A percentile compares a stretch with the other conserved stretches of the same genome.
phyloP scores from a whole-genome alignment of 2,329 filamentous ascomycete species.

The Colletotrichum liaoningense region DNA sequence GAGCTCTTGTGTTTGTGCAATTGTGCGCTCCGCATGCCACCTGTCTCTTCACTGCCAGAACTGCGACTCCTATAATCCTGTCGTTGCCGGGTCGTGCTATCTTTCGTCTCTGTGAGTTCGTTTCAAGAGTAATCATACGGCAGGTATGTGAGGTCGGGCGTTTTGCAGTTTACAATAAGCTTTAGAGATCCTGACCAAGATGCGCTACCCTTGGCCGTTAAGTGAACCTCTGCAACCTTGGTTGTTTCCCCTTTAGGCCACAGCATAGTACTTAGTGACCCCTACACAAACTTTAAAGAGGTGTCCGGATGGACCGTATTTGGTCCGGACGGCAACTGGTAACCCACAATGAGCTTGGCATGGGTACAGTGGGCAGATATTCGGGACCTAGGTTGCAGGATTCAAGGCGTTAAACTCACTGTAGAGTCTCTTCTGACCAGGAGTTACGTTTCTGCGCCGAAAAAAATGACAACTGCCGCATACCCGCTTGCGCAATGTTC shows the following conservation, averaged over 20 bases:
- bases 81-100: too few relatives aligned
- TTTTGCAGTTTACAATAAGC: not conserved
- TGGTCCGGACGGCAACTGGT: too few relatives aligned
- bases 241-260: not conserved
- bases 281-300: not conserved
- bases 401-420: not conserved
- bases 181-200: not conserved
- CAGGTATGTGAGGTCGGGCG: too few relatives aligned
- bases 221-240: not conserved
- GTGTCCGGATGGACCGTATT: not conserved
- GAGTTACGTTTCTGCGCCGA: not conserved
- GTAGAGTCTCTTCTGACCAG: not conserved
- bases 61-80: too few relatives aligned
- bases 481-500: conserved; percentile 13
- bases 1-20: too few relatives aligned
- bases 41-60: too few relatives aligned
- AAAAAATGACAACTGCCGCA: not conserved
- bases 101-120: too few relatives aligned
- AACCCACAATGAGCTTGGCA: not conserved
- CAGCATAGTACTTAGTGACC: not conserved
- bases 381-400: not conserved
- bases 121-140: too few relatives aligned
- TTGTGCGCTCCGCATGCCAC: too few relatives aligned
- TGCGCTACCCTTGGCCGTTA: not conserved
- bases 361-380: not conserved